Evolutionary conservation across 129 eudicot species (phyloP).

Genomic region (Heracleum sosnowskyi): DNA sequence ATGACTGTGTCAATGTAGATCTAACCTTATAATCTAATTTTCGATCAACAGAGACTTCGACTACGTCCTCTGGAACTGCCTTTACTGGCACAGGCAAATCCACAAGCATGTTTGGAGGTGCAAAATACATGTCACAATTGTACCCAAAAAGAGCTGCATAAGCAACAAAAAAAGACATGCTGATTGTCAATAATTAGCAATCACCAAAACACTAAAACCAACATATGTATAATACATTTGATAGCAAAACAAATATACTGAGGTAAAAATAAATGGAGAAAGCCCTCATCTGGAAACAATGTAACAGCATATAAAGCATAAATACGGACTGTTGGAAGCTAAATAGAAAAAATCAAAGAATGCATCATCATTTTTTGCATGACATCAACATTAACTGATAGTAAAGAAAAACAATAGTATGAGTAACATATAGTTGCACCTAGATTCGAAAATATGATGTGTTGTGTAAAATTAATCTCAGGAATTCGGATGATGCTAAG

Average conservation of each 20-base stretch:
- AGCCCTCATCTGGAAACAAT: background rate
- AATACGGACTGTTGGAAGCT: background rate
- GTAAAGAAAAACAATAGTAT: too few relatives aligned
- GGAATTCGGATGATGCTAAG: background rate
- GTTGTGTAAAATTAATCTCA: too few relatives aligned
- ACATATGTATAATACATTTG: background rate
- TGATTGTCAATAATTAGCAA: background rate
- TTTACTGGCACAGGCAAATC: constrained; percentile 64
- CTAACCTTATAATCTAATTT: constrained; percentile 43
- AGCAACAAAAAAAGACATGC: constrained; percentile 2
- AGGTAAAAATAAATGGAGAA: background rate
- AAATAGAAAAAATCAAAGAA: too few relatives aligned
- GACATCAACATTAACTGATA: too few relatives aligned
- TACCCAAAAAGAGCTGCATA: constrained; percentile 89
- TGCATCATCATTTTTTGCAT: too few relatives aligned
- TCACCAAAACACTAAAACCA: background rate
- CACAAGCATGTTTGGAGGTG: constrained; percentile 77
- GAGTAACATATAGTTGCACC: too few relatives aligned
- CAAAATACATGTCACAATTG: constrained; percentile 82
- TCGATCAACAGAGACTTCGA: constrained; percentile 57
- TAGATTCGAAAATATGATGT: too few relatives aligned
- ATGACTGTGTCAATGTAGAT: constrained; percentile 17
- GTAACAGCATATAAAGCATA: background rate
- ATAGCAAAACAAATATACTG: background rate
- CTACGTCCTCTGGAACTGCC: constrained; percentile 32